Conservation (phyloP, 169 alveolate species). For the Eimeria mitis region DNA sequence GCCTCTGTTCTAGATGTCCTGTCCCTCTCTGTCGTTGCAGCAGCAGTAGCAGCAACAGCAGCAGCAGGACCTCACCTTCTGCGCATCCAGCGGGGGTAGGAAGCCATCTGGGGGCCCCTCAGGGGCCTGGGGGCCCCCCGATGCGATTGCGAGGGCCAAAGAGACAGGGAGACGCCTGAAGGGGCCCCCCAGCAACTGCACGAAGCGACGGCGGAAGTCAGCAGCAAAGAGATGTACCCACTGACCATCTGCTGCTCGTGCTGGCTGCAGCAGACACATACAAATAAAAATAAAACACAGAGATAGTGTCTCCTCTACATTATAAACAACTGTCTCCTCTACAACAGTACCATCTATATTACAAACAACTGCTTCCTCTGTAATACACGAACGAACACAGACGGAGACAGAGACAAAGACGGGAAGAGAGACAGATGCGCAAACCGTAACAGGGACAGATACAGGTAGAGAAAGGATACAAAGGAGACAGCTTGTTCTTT, state of each 20-base stretch:
- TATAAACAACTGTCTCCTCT: too few species aligned
- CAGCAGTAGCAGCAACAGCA: background rate
- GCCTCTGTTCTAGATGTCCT: too few species aligned
- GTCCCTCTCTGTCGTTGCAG: background rate
- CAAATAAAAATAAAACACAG: too few species aligned
- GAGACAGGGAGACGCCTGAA: conserved; percentile 50
- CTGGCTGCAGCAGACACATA: background rate
- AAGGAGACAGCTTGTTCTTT: too few species aligned
- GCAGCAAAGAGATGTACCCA: conserved; percentile 73
- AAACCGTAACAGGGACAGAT: too few species aligned
- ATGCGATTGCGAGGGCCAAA: conserved; percentile 77
- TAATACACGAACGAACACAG: too few species aligned
- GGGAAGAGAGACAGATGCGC: too few species aligned
- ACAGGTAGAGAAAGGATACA: too few species aligned
- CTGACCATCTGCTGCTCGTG: conserved; percentile 47
- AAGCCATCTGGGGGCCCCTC: conserved; percentile 4
- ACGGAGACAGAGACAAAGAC: too few species aligned
- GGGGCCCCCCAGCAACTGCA: conserved; percentile 71
- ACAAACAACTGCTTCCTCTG: too few species aligned
- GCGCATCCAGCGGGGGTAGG: conserved; percentile 7
- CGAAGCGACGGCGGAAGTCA: conserved; percentile 82
- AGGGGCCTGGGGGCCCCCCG: conserved; percentile 33
- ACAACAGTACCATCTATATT: too few species aligned
- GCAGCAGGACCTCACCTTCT: conserved; percentile 12
- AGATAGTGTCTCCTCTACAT: too few species aligned